Evolutionary conservation across 768 basidiomycete species (phyloP).

Genomic region (Agaricus subrufescens): DNA sequence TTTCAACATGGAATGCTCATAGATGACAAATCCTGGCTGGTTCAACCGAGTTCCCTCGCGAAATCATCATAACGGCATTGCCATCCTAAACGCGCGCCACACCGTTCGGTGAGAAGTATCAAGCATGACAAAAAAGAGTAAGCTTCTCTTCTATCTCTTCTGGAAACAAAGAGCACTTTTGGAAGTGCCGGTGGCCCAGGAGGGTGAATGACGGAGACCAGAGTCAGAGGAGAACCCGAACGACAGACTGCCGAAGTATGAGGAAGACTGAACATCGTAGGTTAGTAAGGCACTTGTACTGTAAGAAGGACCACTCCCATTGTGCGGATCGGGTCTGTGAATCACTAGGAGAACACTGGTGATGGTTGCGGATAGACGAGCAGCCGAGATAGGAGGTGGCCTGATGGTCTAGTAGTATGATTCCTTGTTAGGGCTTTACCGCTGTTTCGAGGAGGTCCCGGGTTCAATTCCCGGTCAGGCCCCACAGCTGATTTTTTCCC

Average conservation of each 20-base stretch:
- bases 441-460: conserved; percentile 69
- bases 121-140: neutral
- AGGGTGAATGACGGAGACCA: conserved; percentile 21
- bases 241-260: conserved; percentile 18
- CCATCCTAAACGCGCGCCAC: conserved; percentile 21
- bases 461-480: conserved; percentile 81
- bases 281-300: conserved; percentile 19
- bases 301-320: too few relatives aligned
- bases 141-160: neutral
- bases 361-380: neutral
- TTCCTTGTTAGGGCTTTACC: neutral
- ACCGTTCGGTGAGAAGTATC: neutral
- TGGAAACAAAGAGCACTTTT: neutral
- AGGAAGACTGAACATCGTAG: conserved; percentile 25
- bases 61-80: conserved; percentile 35
- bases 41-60: conserved; percentile 22
- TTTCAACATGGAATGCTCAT: conserved; percentile 29
- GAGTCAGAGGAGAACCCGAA: conserved; percentile 17
- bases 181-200: conserved; percentile 21
- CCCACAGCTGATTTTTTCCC: conserved; percentile 18
- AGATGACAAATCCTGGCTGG: conserved; percentile 32
- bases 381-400: neutral
- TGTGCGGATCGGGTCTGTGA: too few relatives aligned
- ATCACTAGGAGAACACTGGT: too few relatives aligned
- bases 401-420: conserved; percentile 3